phyloP scores from a whole-genome alignment of 495 filamentous ascomycete species.

The Xylaria acuta region DNA sequence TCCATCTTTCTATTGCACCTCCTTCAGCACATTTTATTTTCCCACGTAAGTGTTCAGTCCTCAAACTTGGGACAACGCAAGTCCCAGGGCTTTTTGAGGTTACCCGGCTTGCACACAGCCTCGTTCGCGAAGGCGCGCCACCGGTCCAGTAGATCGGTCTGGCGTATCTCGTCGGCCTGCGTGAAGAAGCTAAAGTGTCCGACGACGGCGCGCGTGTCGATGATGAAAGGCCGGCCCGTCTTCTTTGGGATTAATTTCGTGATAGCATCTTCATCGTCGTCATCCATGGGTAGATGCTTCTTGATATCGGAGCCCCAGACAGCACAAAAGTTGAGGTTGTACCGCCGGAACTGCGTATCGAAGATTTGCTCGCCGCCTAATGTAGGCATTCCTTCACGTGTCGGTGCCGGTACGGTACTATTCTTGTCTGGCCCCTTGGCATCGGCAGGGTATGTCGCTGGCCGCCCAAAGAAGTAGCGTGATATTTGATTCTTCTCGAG shows the following conservation, averaged over 20 bases:
- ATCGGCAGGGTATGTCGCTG: constrained; percentile 27
- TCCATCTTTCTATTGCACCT: constrained; percentile 2
- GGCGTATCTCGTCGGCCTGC: constrained; percentile 48
- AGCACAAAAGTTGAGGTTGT: constrained; percentile 56
- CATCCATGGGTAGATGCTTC: constrained; percentile 39
- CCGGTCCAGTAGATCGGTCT: constrained; percentile 57
- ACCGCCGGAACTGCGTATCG: constrained; percentile 51
- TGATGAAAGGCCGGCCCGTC: constrained; percentile 46
- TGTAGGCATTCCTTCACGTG: not conserved
- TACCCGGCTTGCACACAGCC: constrained; percentile 38
- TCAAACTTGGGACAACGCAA: constrained; percentile 30
- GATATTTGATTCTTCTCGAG: constrained; percentile 55
- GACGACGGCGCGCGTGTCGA: constrained; percentile 61
- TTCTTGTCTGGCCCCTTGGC: constrained; percentile 32
- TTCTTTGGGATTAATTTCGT: constrained; percentile 34
- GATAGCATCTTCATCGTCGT: constrained; percentile 45
- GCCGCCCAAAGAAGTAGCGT: constrained; percentile 56
- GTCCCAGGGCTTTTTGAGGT: constrained; percentile 39
- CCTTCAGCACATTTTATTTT: not conserved
- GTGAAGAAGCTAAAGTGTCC: constrained; percentile 57
- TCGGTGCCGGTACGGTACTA: constrained; percentile 27
- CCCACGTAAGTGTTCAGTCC: not conserved
- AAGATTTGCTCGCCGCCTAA: constrained; percentile 49
- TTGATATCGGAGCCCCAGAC: constrained; percentile 55
- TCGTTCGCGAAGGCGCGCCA: constrained; percentile 61